phyloP scores from a whole-genome alignment of 768 basidiomycete species.

The Tremella mesenterica region DNA sequence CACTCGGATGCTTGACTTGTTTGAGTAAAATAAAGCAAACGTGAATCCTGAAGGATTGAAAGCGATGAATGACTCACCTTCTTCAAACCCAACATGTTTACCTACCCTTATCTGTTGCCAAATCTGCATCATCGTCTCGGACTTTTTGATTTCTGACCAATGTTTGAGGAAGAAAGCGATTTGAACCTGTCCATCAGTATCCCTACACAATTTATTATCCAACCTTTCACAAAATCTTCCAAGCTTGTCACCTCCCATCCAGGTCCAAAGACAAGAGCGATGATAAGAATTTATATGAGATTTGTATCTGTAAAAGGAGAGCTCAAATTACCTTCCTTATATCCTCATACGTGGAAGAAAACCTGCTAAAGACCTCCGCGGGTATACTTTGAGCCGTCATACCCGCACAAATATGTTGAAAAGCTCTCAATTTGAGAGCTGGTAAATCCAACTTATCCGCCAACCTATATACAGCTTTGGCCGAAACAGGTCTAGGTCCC shows the following conservation, averaged over 20 bases:
- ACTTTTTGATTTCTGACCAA: conserved; percentile 74
- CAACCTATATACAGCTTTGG: conserved; percentile 72
- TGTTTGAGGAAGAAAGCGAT: conserved; percentile 69
- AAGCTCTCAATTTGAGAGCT: conserved; percentile 66
- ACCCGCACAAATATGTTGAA: conserved; percentile 68
- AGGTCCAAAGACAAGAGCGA: neutral
- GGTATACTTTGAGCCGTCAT: conserved; percentile 72
- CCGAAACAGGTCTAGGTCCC: conserved; percentile 65
- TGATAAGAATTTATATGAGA: too few relatives aligned
- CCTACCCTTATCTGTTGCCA: conserved; percentile 79
- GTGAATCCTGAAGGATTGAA: neutral
- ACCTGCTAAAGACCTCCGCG: conserved; percentile 75
- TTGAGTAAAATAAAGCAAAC: too few relatives aligned
- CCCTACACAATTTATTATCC: neutral
- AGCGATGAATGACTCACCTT: conserved; percentile 43
- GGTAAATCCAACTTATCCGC: conserved; percentile 67
- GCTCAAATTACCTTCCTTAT: conserved; percentile 62
- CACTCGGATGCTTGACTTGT: too few relatives aligned
- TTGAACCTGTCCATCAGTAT: conserved; percentile 49
- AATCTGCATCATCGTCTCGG: conserved; percentile 70
- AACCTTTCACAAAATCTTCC: neutral
- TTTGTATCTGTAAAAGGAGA: too few relatives aligned
- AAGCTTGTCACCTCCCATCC: neutral
- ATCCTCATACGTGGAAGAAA: conserved; percentile 71
- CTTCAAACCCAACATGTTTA: conserved; percentile 78